A percentile compares a stretch with the other conserved stretches of the same genome.
phyloP scores from a whole-genome alignment of 148 eudicot species.

The Hydrangea macrophylla region DNA sequence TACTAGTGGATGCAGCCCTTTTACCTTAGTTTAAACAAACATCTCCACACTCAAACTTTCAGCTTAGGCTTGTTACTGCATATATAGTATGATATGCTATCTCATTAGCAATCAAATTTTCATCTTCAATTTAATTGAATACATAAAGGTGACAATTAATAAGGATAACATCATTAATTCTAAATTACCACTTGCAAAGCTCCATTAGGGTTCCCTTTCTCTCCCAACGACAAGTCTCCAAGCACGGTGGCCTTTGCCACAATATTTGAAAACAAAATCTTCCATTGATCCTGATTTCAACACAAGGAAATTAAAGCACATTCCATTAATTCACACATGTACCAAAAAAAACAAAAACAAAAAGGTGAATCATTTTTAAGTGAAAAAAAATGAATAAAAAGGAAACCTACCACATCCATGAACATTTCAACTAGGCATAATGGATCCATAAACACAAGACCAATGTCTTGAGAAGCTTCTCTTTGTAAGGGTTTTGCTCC shows the following conservation, averaged over 20 bases:
- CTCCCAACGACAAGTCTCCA: conserved; percentile 32
- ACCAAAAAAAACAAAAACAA: not conserved
- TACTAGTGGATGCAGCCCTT: no score
- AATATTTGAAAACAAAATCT: conserved; percentile 44
- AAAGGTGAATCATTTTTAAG: no score
- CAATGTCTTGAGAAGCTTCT: conserved; percentile 40
- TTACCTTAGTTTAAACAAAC: no score
- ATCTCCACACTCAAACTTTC: no score
- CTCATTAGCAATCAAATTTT: not conserved
- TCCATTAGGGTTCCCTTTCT: conserved; percentile 40
- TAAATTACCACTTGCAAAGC: conserved; percentile 48
- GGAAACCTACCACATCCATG: conserved; percentile 52
- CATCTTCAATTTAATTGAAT: not conserved
- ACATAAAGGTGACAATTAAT: not conserved
- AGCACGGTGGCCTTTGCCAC: conserved; percentile 48
- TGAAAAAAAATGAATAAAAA: not conserved
- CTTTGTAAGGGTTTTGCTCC: not conserved
- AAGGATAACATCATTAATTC: no score
- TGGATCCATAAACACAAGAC: conserved; percentile 32
- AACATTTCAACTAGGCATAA: conserved; percentile 36
- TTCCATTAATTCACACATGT: not conserved
- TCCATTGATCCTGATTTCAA: conserved; percentile 50
- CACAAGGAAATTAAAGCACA: not conserved
- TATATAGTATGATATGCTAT: no score
- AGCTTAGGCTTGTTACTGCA: no score